Base-by-base conservation (phyloP, 352 stramenopile genomes). In the Blastocystis sp. region DNA sequence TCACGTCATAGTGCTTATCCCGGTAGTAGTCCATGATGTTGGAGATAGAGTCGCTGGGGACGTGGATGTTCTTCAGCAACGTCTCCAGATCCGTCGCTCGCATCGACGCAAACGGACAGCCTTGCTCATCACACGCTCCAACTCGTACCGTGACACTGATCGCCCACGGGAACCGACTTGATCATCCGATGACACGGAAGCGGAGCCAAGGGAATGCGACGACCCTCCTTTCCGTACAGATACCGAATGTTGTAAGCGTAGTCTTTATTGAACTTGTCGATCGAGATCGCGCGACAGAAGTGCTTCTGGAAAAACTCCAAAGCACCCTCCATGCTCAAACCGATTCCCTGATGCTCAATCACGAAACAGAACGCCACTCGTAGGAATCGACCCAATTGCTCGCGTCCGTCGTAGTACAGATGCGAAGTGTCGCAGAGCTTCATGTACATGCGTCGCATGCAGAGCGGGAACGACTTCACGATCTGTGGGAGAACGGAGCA, bases 161-260 rank as follows among this genome's bases (percentile, higher is more conserved):
- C 24, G 16, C 69, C 69, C 9, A 42, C 27, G 0, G 69, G 69
- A 32, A 32, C 34, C 0, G 69, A 34, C 46, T 64, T 65, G 16
- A 81, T 81, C 44, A 81, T 59, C 0, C 6, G 4, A 21, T 21
- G 18, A 51, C 69, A 81, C n/a, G 69, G 34, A 40, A 49, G 51
- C 7, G 69, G 44, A 21, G 29, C 21, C n/a, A 81, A 51, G 21
- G 69, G 69, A 14, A 81, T 51, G 32, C 69, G 46, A 21, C 69
- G 14, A n/a, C 69, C 69, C 46, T 81, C 69, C 46, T 64, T 63
- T 63, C 92, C 92, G 72, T 94, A 94, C 87, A 89, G 92, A 87
- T 95, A 91, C 16, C 91, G 91, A 71, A 95, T 94, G 86, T 93
- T 89, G 73, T 94, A 94, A 4, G 91, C 89, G 75, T 94, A 93